Evolutionary conservation across 1,284 basidiomycete genomes (phyloP).

Genomic region (Athelia psychrophila): DNA sequence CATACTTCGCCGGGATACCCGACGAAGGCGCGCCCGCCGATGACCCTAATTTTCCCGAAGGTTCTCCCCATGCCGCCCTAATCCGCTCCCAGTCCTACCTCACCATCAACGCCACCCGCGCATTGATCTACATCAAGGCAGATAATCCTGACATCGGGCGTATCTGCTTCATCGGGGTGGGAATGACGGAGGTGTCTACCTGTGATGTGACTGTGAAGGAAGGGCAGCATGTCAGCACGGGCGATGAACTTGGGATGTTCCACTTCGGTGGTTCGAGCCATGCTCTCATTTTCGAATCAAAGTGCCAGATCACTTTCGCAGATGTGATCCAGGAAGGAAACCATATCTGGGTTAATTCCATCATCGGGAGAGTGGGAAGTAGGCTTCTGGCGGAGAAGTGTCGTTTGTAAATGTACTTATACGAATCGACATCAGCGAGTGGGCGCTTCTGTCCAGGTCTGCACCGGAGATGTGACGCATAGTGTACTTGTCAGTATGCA

Average conservation of each 20-base stretch:
- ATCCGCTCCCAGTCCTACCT: slow-evolving; percentile 21
- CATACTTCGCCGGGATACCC: no score
- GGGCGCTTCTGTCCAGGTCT: no score
- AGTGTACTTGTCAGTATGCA: no score
- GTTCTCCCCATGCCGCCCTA: background rate
- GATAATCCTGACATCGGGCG: slow-evolving; percentile 33
- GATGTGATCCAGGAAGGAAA: no score
- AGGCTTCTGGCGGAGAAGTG: no score
- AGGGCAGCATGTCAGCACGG: slow-evolving; percentile 12
- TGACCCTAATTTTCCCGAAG: background rate
- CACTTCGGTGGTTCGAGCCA: slow-evolving; percentile 35
- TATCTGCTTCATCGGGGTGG: slow-evolving; percentile 33
- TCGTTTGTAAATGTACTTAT: no score
- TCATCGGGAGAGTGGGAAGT: no score
- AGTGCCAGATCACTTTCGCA: no score
- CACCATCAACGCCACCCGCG: slow-evolving; percentile 29
- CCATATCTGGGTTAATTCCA: no score
- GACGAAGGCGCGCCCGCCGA: no score
- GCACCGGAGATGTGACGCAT: no score
- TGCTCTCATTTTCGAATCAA: slow-evolving; percentile 22
- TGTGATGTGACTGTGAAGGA: slow-evolving; percentile 22
- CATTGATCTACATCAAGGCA: slow-evolving; percentile 35
- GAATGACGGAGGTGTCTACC: slow-evolving; percentile 40
- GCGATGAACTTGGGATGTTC: slow-evolving; percentile 21
- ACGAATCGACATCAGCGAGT: no score